Conservation (phyloP, 139 green algal genomes). For the Micromonas pusilla region DNA sequence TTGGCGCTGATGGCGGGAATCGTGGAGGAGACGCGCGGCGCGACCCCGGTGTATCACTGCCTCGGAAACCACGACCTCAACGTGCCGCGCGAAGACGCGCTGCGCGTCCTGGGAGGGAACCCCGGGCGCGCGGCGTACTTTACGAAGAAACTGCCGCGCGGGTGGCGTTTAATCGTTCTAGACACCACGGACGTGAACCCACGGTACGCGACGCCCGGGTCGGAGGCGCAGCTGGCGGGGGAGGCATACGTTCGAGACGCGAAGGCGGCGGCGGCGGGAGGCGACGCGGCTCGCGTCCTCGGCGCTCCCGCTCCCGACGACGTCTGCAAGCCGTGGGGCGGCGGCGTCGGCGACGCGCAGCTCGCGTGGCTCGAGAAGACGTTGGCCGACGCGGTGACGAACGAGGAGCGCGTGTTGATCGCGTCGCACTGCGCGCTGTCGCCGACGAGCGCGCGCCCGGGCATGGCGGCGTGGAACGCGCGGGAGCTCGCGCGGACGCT, state of each 20-base stretch:
- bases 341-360: conserved; percentile 42
- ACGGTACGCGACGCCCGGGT: neutral
- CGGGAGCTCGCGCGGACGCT: conserved; percentile 7
- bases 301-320: too few relatives aligned
- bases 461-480: conserved; percentile 31
- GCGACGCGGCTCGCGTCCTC: too few relatives aligned
- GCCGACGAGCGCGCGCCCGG: conserved; percentile 8
- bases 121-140: neutral
- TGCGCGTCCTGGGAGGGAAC: conserved; percentile 26
- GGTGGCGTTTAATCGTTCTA: conserved; percentile 56
- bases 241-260: conserved; percentile 37
- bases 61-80: conserved; percentile 61
- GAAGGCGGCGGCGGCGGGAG: conserved; percentile 35
- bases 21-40: neutral
- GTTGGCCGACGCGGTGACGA: neutral
- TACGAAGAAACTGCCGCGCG: conserved; percentile 11
- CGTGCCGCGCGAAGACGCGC: conserved; percentile 31
- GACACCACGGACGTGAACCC: conserved; percentile 63
- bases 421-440: conserved; percentile 31
- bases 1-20: neutral
- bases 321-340: conserved; percentile 48
- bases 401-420: conserved; percentile 29
- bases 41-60: conserved; percentile 40
- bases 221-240: conserved; percentile 43
- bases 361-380: conserved; percentile 30